Evolutionary conservation across 306 rosid genomes (phyloP), one percentile per base, ranked within the genome.

Genomic region (Dalbergia cultrata): DNA sequence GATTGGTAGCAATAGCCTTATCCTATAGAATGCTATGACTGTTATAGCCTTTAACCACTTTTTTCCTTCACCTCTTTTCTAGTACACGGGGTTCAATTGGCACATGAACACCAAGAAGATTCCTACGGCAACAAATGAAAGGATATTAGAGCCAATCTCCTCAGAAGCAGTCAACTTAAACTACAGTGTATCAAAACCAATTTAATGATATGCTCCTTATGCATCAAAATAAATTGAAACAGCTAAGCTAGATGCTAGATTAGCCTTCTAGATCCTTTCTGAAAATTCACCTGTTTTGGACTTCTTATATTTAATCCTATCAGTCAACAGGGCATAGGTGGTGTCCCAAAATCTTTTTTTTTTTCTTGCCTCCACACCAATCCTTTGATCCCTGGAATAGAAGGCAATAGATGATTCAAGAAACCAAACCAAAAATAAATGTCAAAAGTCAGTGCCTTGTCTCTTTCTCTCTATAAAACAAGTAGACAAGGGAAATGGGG

Each of bases 371-470:
- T 66, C 65, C 82, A 19, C 75, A 85, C 64, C 87, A 83, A 54
- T 64, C 85, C 86, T 61, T 63, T 75, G 81, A 80, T 80, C 69
- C 88, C 75, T 83, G 72, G 7, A 72, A 70, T 34, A 21, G n/a
- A 81, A 86, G 43, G 70, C 72, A 82, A 77, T 68, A 70, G 70
- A 83, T 72, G 64, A 86, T 67, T 86, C 79, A 80, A 80, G 84
- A 87, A 78, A 80, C 79, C 52, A 54, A 26, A 75, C n/a, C n/a
- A 13, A 50, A 35, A 60, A 78, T 18, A 76, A 75, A 57, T 64
- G 70, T 57, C 64, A 54, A 73, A 67, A 50, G 83, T 85, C 84
- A 65, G 66, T 78, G 84, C 76, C 76, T 71, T 73, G 79, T 60
- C 85, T 57, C 76, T 76, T 53, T 53, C 21, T 35, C 61, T 84